Base-by-base conservation (phyloP, 2,329 filamentous ascomycete species). In the Epichloe hybrida region DNA sequence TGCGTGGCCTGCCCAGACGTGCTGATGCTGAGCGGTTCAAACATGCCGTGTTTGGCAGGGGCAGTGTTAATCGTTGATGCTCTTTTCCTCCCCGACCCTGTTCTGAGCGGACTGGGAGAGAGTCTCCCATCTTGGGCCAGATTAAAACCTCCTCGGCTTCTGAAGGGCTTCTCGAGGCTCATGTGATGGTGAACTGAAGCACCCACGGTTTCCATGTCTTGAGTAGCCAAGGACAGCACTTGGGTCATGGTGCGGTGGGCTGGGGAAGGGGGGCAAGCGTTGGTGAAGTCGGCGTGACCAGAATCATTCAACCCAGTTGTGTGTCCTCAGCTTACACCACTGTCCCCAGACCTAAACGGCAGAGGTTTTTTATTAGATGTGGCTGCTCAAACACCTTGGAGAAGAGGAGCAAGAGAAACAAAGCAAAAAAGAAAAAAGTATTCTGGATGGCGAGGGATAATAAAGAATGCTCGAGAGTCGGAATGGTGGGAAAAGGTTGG, bases 61-160 rank as follows among this genome's bases (percentile, higher is more conserved):
- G 67, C 66, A 39, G 69, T 66, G 54, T 70, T 69, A 59, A 73
- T 70, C 48, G 72, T 69, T 43, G 69, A 68, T 39, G 71, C 65
- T 53, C 74, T 68, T 59, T 75, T 76, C 57, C 67, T 63, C 43
- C 57, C 54, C 37, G 52, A 34, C 20, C 53, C 45, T 35, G 50
- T 41, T 45, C 49, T 42, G 47, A 48, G 51, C 27, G 52, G 49
- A 31, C 48, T 47, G 4, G 53, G 53, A 23, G 53, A 51, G 4
- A 40, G 50, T 40, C 49, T 50, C 17, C 48, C 49, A 36, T 50
- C 55, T 12, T 46, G 39, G n/a, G 52, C 50, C 41, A 44, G 17
- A 20, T 45, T 38, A 37, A 54, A 50, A 46, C 54, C 48, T 43
- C 46, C 43, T 41, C 46, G 27, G 27, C 49, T 49, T 49, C 52